Base-by-base conservation (phyloP, 805 yeast species). In the Nakazawaea anatomiae region DNA sequence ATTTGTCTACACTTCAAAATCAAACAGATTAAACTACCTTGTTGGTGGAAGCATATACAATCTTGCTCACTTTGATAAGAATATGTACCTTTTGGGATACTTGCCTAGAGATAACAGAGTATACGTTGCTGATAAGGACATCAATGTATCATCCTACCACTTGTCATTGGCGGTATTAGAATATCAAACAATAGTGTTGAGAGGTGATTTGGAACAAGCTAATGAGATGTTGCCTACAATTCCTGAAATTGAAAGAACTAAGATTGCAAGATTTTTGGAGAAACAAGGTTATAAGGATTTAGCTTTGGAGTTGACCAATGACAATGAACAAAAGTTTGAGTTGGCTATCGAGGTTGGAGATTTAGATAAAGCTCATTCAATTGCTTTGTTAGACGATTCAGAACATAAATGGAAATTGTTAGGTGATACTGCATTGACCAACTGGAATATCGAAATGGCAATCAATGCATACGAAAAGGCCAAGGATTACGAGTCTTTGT, bases 41-140 rank as follows among this genome's bases (percentile, higher is more conserved):
- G 98, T 94, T 54, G 99, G 99, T 60, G 96, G 96, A 39, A 88
- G 90, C 62, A 83, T 87, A 28, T 89, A 89, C 67, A 94, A 90
- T 64, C 80, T 94, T 68, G 90, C 92, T 36, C 98, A 94, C 72
- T 91, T 87, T 62, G 96, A 94, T 63, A 88, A 84, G 66, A 82
- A 87, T 52, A 84, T 85, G 79, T 94, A 85, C 66, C 72, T 94
- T 54, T 73, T 92, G 52, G 97, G 98, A 31, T 94, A 94, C 67
- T 74, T 90, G 58, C 87, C 96, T 41, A 81, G 92, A 63, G 98
- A 92, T 63, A 89, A 89, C 61, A 88, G 85, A 59, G 84, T 94
- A 51, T 94, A 90, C 66, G 81, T 94, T 60, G 83, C 94, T 55
- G 99, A 94, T 72, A 91, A 90, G 71, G 90, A 92, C 54, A 79